Evolutionary conservation across 345 rosid species (phyloP).

Genomic region (Rhizophora apiculata): DNA sequence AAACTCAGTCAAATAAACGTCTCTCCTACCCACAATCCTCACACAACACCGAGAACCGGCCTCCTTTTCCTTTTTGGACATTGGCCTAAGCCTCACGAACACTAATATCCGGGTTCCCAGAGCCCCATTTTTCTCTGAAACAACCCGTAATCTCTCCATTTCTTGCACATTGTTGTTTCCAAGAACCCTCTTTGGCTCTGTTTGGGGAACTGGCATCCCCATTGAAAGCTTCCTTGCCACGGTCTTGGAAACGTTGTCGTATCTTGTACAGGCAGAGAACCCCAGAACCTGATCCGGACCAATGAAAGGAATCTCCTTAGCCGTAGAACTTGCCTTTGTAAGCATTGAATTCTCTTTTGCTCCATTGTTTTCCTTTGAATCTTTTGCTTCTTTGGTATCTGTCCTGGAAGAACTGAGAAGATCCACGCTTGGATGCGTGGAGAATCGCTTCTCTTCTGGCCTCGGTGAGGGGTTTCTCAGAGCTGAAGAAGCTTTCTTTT

Average conservation of each 20-base stretch:
- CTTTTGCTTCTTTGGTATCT: conserved; percentile 29
- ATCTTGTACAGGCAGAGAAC: conserved; percentile 46
- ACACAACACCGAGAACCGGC: conserved; percentile 74
- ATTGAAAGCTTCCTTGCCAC: conserved; percentile 74
- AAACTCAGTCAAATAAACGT: conserved; percentile 81
- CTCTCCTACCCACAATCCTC: conserved; percentile 70
- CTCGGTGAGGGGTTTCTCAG: conserved; percentile 44
- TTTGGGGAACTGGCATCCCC: conserved; percentile 32
- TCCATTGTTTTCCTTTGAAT: conserved; percentile 24
- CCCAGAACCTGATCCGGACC: conserved; percentile 56
- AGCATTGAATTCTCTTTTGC: conserved; percentile 45
- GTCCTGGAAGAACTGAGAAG: conserved; percentile 44
- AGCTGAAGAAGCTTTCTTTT: conserved; percentile 66
- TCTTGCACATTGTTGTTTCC: conserved; percentile 29
- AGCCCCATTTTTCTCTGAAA: conserved; percentile 28
- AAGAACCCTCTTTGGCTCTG: conserved; percentile 27
- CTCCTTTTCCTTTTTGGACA: conserved; percentile 87
- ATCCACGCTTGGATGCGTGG: conserved; percentile 54
- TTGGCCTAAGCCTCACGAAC: conserved; percentile 92
- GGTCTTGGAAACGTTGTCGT: conserved; percentile 28
- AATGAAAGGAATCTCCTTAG: conserved; percentile 58
- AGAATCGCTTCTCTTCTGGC: conserved; percentile 45
- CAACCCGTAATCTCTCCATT: conserved; percentile 42
- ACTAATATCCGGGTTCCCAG: conserved; percentile 59
- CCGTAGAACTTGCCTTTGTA: conserved; percentile 6